A percentile compares a stretch with the other conserved stretches of the same genome.
Conservation (phyloP, 192 early-diverging fungal species). For the Spizellomyces punctatus region DNA sequence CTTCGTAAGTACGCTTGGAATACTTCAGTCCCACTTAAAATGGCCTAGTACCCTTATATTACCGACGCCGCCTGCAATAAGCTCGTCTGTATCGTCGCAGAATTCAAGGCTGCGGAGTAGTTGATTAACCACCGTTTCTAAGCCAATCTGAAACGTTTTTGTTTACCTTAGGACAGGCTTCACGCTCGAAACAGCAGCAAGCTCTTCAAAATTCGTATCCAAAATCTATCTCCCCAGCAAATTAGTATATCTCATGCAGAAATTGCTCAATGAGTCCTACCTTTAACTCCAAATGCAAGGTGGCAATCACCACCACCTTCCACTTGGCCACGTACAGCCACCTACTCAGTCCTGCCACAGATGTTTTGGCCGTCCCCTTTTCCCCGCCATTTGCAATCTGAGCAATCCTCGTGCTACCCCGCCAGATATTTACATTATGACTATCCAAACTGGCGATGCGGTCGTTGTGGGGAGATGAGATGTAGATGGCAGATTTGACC, state of each 20-base stretch:
- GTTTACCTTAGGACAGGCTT: slow-evolving; percentile 53
- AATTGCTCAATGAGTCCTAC: slow-evolving; percentile 3
- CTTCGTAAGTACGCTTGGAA: neutral
- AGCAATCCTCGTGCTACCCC: slow-evolving; percentile 27
- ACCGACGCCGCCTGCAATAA: slow-evolving; percentile 49
- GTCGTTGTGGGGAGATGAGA: slow-evolving; percentile 33
- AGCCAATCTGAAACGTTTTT: neutral
- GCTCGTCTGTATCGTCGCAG: slow-evolving; percentile 37
- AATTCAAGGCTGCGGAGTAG: slow-evolving; percentile 43
- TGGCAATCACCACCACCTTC: slow-evolving; percentile 43
- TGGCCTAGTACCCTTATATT: slow-evolving; percentile 35
- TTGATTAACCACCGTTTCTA: neutral
- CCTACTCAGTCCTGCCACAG: slow-evolving; percentile 38
- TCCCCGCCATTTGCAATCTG: slow-evolving; percentile 29
- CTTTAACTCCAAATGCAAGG: slow-evolving; percentile 48
- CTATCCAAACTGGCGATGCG: slow-evolving; percentile 45
- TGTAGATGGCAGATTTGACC: slow-evolving; percentile 46
- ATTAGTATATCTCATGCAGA: neutral
- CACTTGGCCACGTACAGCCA: slow-evolving; percentile 50
- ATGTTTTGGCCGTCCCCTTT: slow-evolving; percentile 21
- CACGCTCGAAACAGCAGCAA: slow-evolving; percentile 39
- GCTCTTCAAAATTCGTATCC: slow-evolving; percentile 39
- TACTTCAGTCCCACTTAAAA: neutral
- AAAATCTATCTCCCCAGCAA: slow-evolving; percentile 28
- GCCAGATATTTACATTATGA: slow-evolving; percentile 37